Evolutionary conservation across 2,329 filamentous ascomycete genomes (phyloP).

Genomic region (Myriangium duriaei): DNA sequence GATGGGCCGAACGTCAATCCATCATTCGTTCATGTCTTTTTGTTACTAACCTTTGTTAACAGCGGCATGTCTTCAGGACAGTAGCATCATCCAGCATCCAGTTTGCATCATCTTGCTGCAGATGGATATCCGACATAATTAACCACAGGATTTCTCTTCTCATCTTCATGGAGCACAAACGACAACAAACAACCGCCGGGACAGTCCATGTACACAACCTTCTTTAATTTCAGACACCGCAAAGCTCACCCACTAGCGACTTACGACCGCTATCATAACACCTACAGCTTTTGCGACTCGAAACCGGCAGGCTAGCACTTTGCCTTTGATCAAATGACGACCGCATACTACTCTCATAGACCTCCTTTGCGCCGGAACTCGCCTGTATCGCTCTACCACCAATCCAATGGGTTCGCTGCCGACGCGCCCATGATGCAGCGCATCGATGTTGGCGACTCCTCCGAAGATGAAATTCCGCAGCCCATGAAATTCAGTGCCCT

Average conservation of each 20-base stretch:
- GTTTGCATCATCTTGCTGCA: constrained; percentile 6
- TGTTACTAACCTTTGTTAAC: too few relatives aligned
- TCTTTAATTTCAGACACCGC: constrained; percentile 7
- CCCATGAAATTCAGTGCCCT: constrained; percentile 90
- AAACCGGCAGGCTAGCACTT: constrained; percentile 7
- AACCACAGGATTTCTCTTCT: constrained; percentile 1
- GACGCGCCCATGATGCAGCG: constrained; percentile 35
- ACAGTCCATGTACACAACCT: constrained; percentile 10
- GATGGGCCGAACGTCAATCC: constrained; percentile 1
- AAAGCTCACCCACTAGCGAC: constrained; percentile 5
- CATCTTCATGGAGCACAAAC: constrained; percentile 8
- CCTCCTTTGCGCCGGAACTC: constrained; percentile 31
- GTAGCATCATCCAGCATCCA: too few relatives aligned
- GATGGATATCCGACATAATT: constrained; percentile 9
- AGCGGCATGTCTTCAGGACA: constrained; percentile 8
- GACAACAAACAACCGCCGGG: constrained; percentile 1
- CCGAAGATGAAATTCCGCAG: constrained; percentile 80
- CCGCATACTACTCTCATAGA: constrained; percentile 14
- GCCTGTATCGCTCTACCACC: constrained; percentile 32
- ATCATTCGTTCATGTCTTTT: too few relatives aligned
- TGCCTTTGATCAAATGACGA: constrained; percentile 8
- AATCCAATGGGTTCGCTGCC: constrained; percentile 33
- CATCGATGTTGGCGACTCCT: constrained; percentile 62
- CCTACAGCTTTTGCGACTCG: constrained; percentile 3
- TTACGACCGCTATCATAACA: constrained; percentile 5